These are phyloP conservation scores for Priceomyces carsonii DNA, from an alignment of 805 yeast genomes.

Conservation along the genomic window DNA sequence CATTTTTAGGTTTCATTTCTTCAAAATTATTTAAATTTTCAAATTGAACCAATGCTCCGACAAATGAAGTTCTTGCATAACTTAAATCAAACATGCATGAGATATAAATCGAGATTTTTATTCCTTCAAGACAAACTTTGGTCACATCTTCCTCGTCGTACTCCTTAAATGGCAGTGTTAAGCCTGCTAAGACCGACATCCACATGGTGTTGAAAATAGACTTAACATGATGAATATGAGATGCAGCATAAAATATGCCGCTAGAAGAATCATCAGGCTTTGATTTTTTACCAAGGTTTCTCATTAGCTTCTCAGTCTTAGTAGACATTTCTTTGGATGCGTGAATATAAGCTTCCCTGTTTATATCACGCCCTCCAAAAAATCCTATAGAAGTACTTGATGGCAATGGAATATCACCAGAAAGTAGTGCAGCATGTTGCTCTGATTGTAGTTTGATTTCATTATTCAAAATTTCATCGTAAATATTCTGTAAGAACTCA, in stretches of 20 bases:
- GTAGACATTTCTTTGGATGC: conserved; percentile 91
- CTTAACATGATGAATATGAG: conserved; percentile 85
- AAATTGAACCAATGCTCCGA: conserved; percentile 87
- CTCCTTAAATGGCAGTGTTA: conserved; percentile 91
- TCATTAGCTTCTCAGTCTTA: conserved; percentile 83
- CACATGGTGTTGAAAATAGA: conserved; percentile 93
- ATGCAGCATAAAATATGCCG: conserved; percentile 71
- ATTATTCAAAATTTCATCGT: conserved; percentile 72
- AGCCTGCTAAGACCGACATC: conserved; percentile 96
- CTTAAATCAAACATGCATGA: conserved; percentile 82
- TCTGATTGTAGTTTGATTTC: conserved; percentile 93
- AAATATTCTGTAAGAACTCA: conserved; percentile 68
- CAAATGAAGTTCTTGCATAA: conserved; percentile 84
- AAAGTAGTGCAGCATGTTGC: conserved; percentile 85
- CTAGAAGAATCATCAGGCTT: conserved; percentile 39
- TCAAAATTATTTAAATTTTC: conserved; percentile 76
- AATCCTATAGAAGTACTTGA: conserved; percentile 49
- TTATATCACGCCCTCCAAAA: conserved; percentile 67
- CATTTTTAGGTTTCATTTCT: conserved; percentile 76
- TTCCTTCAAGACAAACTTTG: conserved; percentile 76
- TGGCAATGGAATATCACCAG: conserved; percentile 50
- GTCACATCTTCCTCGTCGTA: conserved; percentile 75
- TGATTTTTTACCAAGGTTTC: conserved; percentile 54
- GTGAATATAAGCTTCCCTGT: conserved; percentile 83
- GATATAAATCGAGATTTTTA: conserved; percentile 77